A percentile compares a stretch with the other conserved stretches of the same genome.
These are phyloP conservation scores for Aureobasidium pullulans DNA, from an alignment of 2,329 filamentous ascomycete genomes.

Conservation along the genomic window DNA sequence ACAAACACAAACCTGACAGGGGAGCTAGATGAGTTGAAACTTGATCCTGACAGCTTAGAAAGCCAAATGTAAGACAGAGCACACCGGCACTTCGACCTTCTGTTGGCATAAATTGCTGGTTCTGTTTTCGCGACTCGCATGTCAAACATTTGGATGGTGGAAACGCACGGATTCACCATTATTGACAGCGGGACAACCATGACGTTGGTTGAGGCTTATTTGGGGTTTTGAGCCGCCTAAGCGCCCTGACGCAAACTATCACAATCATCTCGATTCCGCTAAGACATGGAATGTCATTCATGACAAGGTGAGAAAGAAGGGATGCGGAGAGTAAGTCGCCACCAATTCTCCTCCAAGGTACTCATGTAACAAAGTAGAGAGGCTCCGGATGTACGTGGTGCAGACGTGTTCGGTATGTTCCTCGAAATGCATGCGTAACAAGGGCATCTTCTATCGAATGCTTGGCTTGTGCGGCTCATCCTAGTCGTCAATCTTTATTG, in stretches of 20 bases:
- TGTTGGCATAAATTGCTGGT: not conserved
- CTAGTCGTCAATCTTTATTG: not conserved
- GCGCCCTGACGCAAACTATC: not conserved
- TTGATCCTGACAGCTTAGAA: not conserved
- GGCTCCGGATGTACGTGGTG: not conserved
- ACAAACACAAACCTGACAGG: not conserved
- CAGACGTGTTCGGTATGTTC: not conserved
- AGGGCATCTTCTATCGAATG: not conserved
- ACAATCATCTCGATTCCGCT: not conserved
- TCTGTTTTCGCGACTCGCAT: not conserved
- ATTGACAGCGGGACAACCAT: not conserved
- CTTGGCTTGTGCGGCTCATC: not conserved
- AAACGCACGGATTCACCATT: not conserved
- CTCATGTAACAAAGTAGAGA: not conserved
- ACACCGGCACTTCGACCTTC: not conserved
- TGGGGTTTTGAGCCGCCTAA: not conserved
- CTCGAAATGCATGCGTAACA: not conserved
- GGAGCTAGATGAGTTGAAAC: not conserved
- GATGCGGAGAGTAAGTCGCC: not conserved
- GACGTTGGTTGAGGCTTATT: constrained; percentile 2
- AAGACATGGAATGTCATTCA: not conserved
- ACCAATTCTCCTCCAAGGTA: not conserved
- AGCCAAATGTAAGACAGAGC: not conserved
- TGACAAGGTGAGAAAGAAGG: not conserved
- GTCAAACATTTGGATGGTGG: not conserved